Base-by-base conservation (phyloP, 2,329 filamentous ascomycete genomes). In the Penicillium sp. region DNA sequence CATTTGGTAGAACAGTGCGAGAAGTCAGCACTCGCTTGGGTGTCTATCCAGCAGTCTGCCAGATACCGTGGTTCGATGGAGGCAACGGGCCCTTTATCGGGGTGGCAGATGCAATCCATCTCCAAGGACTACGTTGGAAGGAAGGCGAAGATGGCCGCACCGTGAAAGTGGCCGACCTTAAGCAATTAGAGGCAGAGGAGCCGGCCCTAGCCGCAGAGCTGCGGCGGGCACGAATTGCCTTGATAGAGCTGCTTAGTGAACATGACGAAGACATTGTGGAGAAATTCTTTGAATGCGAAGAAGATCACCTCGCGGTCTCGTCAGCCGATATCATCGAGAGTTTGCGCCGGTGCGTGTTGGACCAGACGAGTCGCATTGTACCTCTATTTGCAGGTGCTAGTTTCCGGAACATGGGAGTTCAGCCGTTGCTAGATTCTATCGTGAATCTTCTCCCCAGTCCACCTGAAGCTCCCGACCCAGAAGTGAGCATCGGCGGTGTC, bases 381-480 rank as follows among this genome's bases (percentile, higher is more conserved):
- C 93, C 93, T 0, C 83, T 97, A 0, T 95, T 96, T 74, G 91
- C 91, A 0, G 93, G 93, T 2, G 92, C 93, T 5, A 97, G 92
- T 72, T 92, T 97, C 74, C 86, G 89, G 41, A 96, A 97, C 63
- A 91, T 97, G 60, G 94, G 94, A 8, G 92, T 97, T 4, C 91
- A 97, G 72, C 91, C 92, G 29, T 80, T 99, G 23, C 83, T 97
- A 52, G 92, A 97, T 72, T 91, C 91, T 38, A 86, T 97, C 13
- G 85, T 91, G 9, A 90, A 97, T 68, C 87, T 97, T 45, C 81
- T 97, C 2, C 94, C 94, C 0, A 90, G 86, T 62, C 94, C 94
- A 0, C 77, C 82, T 1, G 91, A 97, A 69, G 82, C 90, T 19
- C 89, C 91, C 9, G 89, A 93, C 67, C 84, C 91, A 0, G 87